phyloP scores from a whole-genome alignment of 768 basidiomycete genomes.

The Serpula lacrymans region DNA sequence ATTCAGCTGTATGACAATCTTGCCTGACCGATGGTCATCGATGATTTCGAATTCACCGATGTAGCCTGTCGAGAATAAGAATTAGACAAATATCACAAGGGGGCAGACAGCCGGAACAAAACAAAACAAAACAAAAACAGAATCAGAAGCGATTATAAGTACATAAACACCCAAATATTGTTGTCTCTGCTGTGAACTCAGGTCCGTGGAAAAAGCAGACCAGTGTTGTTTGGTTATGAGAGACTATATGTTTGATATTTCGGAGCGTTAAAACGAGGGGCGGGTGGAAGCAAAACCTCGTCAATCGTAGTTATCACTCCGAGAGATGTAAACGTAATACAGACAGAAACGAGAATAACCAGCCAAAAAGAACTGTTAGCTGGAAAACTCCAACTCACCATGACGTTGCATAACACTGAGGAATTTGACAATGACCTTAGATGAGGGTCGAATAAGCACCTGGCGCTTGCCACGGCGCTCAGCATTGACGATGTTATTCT shows the following conservation, averaged over 20 bases:
- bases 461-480: conserved; percentile 99
- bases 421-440: conserved; percentile 98
- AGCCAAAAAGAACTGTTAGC: conserved; percentile 8
- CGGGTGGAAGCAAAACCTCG: conserved; percentile 58
- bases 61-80: conserved; percentile 59
- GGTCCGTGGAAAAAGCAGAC: conserved; percentile 13
- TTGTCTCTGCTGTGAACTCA: conserved; percentile 33
- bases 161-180: no score
- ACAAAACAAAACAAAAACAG: neutral
- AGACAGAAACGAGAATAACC: conserved; percentile 15
- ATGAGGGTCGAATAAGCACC: conserved; percentile 94
- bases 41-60: conserved; percentile 98
- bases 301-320: conserved; percentile 87
- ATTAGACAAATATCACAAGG: conserved; percentile 9
- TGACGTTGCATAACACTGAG: conserved; percentile 98
- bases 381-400: conserved; percentile 53
- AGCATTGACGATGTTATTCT: conserved; percentile 99
- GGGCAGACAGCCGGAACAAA: neutral
- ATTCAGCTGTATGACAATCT: conserved; percentile 97
- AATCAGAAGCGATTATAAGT: no score
- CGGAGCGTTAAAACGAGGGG: conserved; percentile 84
- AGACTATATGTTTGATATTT: conserved; percentile 54
- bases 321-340: conserved; percentile 58
- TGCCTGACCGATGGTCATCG: conserved; percentile 97
- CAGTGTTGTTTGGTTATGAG: conserved; percentile 60